A percentile compares a stretch with the other conserved stretches of the same genome.
These are phyloP conservation scores for Gynostemma pentaphyllum DNA, from an alignment of 306 rosid genomes.

Conservation along the genomic window DNA sequence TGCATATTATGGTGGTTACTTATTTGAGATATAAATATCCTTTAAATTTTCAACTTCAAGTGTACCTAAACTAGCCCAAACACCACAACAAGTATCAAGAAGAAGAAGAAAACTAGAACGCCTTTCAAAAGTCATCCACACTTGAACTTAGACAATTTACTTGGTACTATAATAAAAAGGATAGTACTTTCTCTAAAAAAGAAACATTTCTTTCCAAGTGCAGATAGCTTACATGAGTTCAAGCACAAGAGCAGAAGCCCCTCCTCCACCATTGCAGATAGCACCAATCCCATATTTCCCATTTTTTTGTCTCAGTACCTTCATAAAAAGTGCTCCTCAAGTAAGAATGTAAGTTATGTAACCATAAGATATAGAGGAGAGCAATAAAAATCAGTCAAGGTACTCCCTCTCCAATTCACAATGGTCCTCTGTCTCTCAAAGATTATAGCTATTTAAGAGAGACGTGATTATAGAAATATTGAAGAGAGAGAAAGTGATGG, in stretches of 20 bases:
- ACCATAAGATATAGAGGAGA: not conserved
- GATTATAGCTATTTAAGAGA: not conserved
- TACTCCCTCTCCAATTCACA: not conserved
- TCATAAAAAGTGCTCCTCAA: conserved; percentile 17
- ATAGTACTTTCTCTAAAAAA: not conserved
- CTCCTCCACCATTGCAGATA: conserved; percentile 96
- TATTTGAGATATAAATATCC: not conserved
- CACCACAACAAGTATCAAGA: not conserved
- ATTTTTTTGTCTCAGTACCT: conserved; percentile 70
- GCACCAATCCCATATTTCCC: conserved; percentile 77
- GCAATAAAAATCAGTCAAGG: not conserved
- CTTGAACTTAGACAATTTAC: not conserved
- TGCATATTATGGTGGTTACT: too few species aligned
- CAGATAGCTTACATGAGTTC: conserved; percentile 58
- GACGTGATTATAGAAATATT: not conserved
- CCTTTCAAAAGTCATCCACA: not conserved
- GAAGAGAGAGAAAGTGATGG: not conserved
- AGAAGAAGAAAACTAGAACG: not conserved
- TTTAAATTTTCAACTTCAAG: not conserved
- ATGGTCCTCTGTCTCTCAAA: not conserved
- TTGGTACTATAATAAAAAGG: not conserved
- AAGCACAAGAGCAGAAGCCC: conserved; percentile 85
- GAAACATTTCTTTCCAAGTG: not conserved
- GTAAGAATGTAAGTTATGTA: conserved; percentile 17
- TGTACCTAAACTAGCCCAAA: not conserved